Evolutionary conservation across 192 early-diverging fungal genomes (phyloP).

Genomic region (Dissophora ornata): DNA sequence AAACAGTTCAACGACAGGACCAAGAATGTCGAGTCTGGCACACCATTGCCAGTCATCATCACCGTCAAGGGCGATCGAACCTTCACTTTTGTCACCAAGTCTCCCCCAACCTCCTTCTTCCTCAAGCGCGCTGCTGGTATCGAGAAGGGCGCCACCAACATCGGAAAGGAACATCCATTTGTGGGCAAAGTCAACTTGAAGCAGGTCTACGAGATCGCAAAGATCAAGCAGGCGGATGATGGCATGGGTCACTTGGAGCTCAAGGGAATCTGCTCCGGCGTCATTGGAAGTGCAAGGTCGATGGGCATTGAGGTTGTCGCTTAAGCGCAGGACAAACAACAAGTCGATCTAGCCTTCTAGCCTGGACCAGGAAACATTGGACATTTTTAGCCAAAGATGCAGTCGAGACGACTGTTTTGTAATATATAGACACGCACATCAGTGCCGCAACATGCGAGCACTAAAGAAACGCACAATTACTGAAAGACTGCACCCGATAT

Average conservation of each 20-base stretch:
- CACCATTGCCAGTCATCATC: conserved; percentile 87
- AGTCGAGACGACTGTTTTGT: conserved; percentile 10
- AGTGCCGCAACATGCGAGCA: not conserved
- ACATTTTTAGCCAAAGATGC: too few relatives aligned
- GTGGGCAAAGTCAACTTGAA: conserved; percentile 89
- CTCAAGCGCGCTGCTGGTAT: conserved; percentile 89
- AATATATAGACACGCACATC: conserved; percentile 4
- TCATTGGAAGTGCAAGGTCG: conserved; percentile 81
- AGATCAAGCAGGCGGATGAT: conserved; percentile 87
- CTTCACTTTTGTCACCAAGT: conserved; percentile 89
- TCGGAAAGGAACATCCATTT: conserved; percentile 71
- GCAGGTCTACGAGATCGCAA: conserved; percentile 95
- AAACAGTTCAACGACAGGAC: conserved; percentile 98
- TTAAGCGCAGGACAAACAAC: conserved; percentile 57
- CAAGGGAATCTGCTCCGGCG: conserved; percentile 73
- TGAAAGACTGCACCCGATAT: too few relatives aligned
- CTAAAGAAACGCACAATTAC: not conserved
- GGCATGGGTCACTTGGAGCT: conserved; percentile 78
- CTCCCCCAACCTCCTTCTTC: conserved; percentile 90
- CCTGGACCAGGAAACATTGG: not conserved
- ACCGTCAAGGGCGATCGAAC: conserved; percentile 91
- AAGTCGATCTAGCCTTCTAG: too few relatives aligned
- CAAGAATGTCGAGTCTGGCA: conserved; percentile 81
- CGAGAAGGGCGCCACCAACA: conserved; percentile 84
- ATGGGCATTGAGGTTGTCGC: conserved; percentile 90